These are phyloP conservation scores for Erysimum cheiranthoides DNA, from an alignment of 345 rosid species.

Conservation along the genomic window DNA sequence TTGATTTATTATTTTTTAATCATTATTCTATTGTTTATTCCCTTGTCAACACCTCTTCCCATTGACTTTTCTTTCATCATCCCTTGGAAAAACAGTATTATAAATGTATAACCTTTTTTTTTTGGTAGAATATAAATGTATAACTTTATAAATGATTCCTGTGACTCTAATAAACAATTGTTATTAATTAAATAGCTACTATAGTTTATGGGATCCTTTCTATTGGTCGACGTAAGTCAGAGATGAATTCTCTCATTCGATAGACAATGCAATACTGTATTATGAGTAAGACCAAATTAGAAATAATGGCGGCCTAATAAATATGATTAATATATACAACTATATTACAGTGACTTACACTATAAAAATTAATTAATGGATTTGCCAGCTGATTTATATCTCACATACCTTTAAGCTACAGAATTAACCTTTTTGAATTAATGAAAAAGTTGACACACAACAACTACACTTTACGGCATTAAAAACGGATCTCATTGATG, in stretches of 20 bases:
- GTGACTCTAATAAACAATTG: conserved; percentile 10
- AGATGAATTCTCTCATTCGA: conserved; percentile 12
- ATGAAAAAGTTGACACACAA: conserved; percentile 28
- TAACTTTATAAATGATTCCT: conserved; percentile 14
- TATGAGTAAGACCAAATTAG: background rate
- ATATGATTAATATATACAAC: background rate
- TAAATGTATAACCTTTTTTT: no score
- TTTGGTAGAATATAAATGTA: no score
- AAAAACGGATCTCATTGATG: conserved; percentile 25
- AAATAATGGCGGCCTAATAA: background rate
- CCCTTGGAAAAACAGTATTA: conserved; percentile 2
- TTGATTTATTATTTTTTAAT: background rate
- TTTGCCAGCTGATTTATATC: background rate
- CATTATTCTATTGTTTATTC: background rate
- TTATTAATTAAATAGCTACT: conserved; percentile 3
- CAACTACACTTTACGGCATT: conserved; percentile 33
- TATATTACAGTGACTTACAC: background rate
- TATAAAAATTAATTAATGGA: background rate
- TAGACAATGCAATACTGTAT: background rate
- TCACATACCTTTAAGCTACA: background rate
- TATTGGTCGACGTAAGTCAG: conserved; percentile 19
- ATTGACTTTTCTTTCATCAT: conserved; percentile 17
- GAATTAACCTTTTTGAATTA: conserved; percentile 18
- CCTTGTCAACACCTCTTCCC: conserved; percentile 10
- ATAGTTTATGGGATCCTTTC: conserved; percentile 20